These are phyloP conservation scores for Simplicillium aogashimaense DNA, from an alignment of 2,329 filamentous ascomycete genomes.

Conservation along the genomic window DNA sequence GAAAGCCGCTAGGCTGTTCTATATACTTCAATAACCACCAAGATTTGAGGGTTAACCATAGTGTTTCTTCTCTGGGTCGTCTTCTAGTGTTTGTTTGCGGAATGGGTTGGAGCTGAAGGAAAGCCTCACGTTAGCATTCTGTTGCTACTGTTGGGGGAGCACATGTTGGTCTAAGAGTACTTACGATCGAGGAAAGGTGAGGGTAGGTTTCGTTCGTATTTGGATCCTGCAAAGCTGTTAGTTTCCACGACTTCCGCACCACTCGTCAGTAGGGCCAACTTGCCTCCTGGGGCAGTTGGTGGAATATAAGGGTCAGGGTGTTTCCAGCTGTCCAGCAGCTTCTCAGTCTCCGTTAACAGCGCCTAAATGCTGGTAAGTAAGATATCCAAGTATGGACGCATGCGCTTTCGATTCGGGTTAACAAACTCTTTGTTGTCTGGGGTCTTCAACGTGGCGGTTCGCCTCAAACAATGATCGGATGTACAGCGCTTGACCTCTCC, in stretches of 20 bases:
- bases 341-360: constrained; percentile 79
- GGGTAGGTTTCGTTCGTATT: constrained; percentile 90
- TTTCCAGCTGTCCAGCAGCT: constrained; percentile 86
- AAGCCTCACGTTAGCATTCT: not conserved
- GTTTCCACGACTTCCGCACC: too few species aligned
- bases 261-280: constrained; percentile 19
- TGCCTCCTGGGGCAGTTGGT: constrained; percentile 90
- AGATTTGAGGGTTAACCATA: too few species aligned
- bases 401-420: not conserved
- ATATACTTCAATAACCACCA: too few species aligned
- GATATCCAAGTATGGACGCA: too few species aligned
- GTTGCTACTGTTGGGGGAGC: not conserved
- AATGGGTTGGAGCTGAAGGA: not conserved
- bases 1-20: too few species aligned
- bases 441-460: constrained; percentile 76
- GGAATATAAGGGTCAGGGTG: constrained; percentile 88
- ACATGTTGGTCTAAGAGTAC: constrained; percentile 18
- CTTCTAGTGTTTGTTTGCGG: not conserved
- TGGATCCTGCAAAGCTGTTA: constrained; percentile 74
- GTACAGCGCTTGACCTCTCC: constrained; percentile 93
- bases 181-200: constrained; percentile 71
- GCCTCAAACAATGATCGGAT: constrained; percentile 93
- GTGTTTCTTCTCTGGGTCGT: not conserved
- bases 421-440: constrained; percentile 73
- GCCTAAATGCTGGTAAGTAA: constrained; percentile 39